These are phyloP conservation scores for Ophiostoma angusticollis DNA, from an alignment of 2,329 filamentous ascomycete species.

Conservation along the genomic window DNA sequence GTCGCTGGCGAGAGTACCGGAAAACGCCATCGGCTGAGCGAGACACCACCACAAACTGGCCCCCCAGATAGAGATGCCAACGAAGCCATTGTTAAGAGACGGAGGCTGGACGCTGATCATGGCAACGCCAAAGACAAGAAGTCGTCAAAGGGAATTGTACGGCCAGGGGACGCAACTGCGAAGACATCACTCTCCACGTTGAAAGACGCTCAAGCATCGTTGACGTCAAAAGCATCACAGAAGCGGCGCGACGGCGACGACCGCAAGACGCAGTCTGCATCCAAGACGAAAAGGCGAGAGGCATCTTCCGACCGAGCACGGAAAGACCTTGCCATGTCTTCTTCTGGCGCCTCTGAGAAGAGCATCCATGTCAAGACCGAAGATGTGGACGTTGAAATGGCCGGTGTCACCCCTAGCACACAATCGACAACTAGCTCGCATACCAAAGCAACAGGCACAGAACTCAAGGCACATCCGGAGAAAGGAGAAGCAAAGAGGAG, in stretches of 20 bases:
- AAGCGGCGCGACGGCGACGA: slow-evolving; percentile 33
- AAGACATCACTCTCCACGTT: slow-evolving; percentile 24
- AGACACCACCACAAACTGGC: slow-evolving; percentile 43
- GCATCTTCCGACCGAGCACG: slow-evolving; percentile 24
- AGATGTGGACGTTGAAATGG: slow-evolving; percentile 44
- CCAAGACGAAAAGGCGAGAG: slow-evolving; percentile 27
- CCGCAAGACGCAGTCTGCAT: slow-evolving; percentile 18
- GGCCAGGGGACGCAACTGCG: slow-evolving; percentile 33
- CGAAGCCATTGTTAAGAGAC: slow-evolving; percentile 40
- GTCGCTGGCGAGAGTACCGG: slow-evolving; percentile 34
- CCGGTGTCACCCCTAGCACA: slow-evolving; percentile 26
- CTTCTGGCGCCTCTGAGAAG: slow-evolving; percentile 28
- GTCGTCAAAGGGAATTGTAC: slow-evolving; percentile 25
- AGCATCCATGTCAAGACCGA: slow-evolving; percentile 46
- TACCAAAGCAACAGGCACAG: slow-evolving; percentile 20
- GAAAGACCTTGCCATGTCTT: slow-evolving; percentile 28
- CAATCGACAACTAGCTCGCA: slow-evolving; percentile 4
- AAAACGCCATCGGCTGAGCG: slow-evolving; percentile 48
- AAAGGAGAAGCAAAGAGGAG: slow-evolving; percentile 21
- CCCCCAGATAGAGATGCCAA: slow-evolving; percentile 38
- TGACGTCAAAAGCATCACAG: slow-evolving; percentile 21
- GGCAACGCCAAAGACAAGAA: slow-evolving; percentile 31
- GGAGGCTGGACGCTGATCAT: slow-evolving; percentile 42
- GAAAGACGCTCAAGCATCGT: slow-evolving; percentile 22
- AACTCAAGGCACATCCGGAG: slow-evolving; percentile 18